A percentile compares a stretch with the other conserved stretches of the same genome.
Conservation (phyloP, 805 yeast species). For the Brettanomyces anomalus region DNA sequence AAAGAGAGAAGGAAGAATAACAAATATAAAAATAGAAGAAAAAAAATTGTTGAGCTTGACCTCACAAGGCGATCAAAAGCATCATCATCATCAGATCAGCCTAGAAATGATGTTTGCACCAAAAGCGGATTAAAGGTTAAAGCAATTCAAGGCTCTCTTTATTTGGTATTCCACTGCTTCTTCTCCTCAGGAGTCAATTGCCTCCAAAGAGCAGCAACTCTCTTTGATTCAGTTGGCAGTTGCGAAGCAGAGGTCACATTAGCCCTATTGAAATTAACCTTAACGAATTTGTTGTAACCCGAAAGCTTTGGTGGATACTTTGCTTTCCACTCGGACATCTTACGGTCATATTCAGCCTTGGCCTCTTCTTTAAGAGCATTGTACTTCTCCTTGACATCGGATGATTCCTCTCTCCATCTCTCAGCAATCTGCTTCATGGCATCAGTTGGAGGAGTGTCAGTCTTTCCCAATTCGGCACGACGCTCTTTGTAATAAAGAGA, state of each 20-base stretch:
- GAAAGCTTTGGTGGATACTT: constrained; percentile 15
- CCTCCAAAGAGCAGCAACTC: constrained; percentile 15
- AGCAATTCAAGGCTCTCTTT: too few relatives aligned
- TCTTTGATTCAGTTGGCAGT: constrained; percentile 11
- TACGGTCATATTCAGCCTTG: constrained; percentile 1
- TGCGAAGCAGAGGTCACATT: constrained; percentile 9
- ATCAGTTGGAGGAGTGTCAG: constrained; percentile 3
- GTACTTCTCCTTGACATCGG: constrained; percentile 11
- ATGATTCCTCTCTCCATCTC: constrained; percentile 16
- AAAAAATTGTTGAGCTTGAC: background rate
- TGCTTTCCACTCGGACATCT: constrained; percentile 16
- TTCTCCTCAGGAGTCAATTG: constrained; percentile 16
- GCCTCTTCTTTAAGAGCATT: background rate
- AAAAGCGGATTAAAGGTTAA: too few relatives aligned
- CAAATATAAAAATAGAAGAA: background rate
- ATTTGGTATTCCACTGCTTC: constrained; percentile 11
- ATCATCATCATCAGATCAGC: background rate
- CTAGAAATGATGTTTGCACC: too few relatives aligned
- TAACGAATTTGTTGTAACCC: constrained; percentile 17
- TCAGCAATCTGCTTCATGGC: constrained; percentile 9
- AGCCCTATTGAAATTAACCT: constrained; percentile 9
- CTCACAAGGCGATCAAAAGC: too few relatives aligned
- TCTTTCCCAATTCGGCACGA: constrained; percentile 2
- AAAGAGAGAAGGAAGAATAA: background rate
- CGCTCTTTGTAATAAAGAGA: constrained; percentile 10